These are phyloP conservation scores for Phytopythium oedochilum DNA, from an alignment of 352 stramenopile species.

Conservation along the genomic window DNA sequence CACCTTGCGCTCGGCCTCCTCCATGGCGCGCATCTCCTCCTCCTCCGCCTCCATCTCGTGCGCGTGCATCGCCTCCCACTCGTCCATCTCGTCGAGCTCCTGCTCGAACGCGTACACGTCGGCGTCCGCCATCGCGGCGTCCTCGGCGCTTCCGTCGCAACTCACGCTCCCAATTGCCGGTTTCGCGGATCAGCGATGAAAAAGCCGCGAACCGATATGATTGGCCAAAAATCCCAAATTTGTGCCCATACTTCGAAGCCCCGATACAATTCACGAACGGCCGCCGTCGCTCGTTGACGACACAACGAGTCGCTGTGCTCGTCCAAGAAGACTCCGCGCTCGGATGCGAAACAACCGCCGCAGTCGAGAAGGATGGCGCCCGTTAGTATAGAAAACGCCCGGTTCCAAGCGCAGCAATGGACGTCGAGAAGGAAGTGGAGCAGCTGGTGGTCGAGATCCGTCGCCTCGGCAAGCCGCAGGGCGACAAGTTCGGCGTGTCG, in stretches of 20 bases:
- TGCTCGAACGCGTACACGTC: constrained; percentile 77
- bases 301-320: no score
- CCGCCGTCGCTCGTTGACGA: no score
- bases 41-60: constrained; percentile 77
- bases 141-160: not conserved
- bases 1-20: constrained; percentile 34
- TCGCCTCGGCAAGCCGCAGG: constrained; percentile 46
- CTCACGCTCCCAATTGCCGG: not conserved
- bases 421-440: constrained; percentile 68
- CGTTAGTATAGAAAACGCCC: no score
- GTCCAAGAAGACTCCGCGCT: no score
- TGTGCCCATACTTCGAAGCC: no score
- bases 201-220: constrained; percentile 27
- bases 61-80: constrained; percentile 82
- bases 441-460: constrained; percentile 71
- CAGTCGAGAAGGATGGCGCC: no score
- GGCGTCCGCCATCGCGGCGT: constrained; percentile 46
- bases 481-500: constrained; percentile 45
- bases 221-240: constrained; percentile 35
- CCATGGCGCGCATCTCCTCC: constrained; percentile 57
- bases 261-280: no score
- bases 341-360: no score
- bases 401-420: no score
- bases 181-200: constrained; percentile 4
- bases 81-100: constrained; percentile 67